Conservation (phyloP, 352 stramenopile species). For the Salisapilia sapeloensis region DNA sequence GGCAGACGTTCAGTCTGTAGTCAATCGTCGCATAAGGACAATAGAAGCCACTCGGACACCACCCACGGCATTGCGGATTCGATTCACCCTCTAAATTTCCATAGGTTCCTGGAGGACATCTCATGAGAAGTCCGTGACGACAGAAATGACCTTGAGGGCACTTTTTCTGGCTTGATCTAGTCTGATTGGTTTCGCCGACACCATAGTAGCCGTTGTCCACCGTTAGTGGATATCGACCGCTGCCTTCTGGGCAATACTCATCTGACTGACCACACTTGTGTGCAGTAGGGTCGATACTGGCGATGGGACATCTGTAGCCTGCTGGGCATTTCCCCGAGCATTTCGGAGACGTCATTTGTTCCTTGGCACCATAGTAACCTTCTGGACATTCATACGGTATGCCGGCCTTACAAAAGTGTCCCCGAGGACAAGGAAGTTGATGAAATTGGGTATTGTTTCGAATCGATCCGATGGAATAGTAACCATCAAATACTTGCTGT, state of each 20-base stretch:
- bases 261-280: constrained; percentile 25
- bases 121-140: constrained; percentile 36
- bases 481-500: constrained; percentile 16
- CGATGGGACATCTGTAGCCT: constrained; percentile 47
- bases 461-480: constrained; percentile 40
- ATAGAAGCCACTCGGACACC: constrained; percentile 47
- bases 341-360: constrained; percentile 10
- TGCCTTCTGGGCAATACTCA: constrained; percentile 40
- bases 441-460: constrained; percentile 34
- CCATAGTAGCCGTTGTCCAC: constrained; percentile 36
- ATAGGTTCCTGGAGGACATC: constrained; percentile 50
- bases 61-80: constrained; percentile 26
- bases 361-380: constrained; percentile 43
- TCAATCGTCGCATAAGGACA: constrained; percentile 41
- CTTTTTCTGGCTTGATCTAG: constrained; percentile 19
- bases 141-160: constrained; percentile 63
- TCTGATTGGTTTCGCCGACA: constrained; percentile 24
- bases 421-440: constrained; percentile 44
- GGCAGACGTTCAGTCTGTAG: constrained; percentile 19
- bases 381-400: constrained; percentile 50
- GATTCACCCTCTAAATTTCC: constrained; percentile 28
- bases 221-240: constrained; percentile 18
- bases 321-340: constrained; percentile 47
- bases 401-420: constrained; percentile 56
- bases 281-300: constrained; percentile 22